Conservation (phyloP, 2,329 filamentous ascomycete species). For the Furcasterigmium sp. region DNA sequence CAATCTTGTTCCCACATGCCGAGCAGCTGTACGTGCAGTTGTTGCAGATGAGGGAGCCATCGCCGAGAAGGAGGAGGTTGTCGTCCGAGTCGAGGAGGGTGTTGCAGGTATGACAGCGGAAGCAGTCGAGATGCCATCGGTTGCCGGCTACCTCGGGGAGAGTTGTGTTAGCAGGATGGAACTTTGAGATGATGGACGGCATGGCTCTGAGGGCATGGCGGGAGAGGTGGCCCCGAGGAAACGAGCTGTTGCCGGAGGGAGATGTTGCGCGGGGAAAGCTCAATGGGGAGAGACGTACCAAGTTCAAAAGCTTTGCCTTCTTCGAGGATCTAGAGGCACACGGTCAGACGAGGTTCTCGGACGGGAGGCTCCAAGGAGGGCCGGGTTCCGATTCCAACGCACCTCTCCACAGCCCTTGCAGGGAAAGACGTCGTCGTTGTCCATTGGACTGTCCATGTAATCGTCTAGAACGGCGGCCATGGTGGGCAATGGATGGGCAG, state of each 20-base stretch:
- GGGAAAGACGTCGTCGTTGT: constrained; percentile 77
- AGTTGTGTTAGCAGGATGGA: constrained; percentile 17
- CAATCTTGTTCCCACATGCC: constrained; percentile 95
- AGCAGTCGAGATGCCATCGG: constrained; percentile 98
- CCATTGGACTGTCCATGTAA: constrained; percentile 61
- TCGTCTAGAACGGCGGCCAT: constrained; percentile 52
- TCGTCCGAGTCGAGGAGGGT: constrained; percentile 97
- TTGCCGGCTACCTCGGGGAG: constrained; percentile 66
- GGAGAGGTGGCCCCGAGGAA: neutral
- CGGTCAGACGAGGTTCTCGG: neutral
- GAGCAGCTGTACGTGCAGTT: constrained; percentile 99
- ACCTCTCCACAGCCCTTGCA: constrained; percentile 95
- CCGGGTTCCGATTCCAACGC: constrained; percentile 20
- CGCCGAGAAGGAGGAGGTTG: constrained; percentile 92
- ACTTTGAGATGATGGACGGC: constrained; percentile 11
- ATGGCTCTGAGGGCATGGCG: constrained; percentile 5
- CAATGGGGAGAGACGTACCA: constrained; percentile 50
- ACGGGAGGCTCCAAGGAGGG: constrained; percentile 4
- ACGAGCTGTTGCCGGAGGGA: neutral
- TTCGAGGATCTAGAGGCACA: constrained; percentile 71
- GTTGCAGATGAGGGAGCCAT: constrained; percentile 97
- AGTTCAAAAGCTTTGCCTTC: constrained; percentile 98
- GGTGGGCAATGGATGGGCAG: constrained; percentile 12
- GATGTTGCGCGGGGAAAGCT: neutral
- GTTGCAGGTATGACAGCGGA: constrained; percentile 92